These are phyloP conservation scores for Pythium myriotylum DNA, from an alignment of 352 stramenopile species.

Conservation along the genomic window DNA sequence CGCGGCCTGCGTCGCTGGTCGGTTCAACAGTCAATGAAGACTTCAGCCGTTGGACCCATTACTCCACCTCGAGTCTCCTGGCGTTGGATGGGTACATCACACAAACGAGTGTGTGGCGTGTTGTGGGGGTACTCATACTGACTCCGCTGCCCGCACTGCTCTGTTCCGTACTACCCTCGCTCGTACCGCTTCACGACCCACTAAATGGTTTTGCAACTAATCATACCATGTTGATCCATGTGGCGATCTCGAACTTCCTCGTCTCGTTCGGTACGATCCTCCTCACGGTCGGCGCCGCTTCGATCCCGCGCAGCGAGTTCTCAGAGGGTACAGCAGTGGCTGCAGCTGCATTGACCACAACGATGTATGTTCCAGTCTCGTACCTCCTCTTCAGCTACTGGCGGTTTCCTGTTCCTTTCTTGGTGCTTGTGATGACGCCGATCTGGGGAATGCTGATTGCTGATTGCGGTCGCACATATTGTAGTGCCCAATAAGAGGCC, in stretches of 20 bases:
- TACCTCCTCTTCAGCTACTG: neutral
- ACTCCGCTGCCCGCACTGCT: constrained; percentile 1
- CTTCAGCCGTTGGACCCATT: too few species aligned
- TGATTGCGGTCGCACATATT: neutral
- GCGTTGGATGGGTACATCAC: too few species aligned
- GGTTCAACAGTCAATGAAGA: too few species aligned
- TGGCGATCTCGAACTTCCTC: neutral
- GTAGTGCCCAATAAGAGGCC: neutral
- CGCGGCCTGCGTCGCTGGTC: too few species aligned
- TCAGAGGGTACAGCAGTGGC: neutral
- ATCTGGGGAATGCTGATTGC: neutral
- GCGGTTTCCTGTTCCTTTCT: constrained; percentile 8
- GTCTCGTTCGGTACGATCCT: constrained; percentile 8
- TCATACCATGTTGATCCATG: neutral
- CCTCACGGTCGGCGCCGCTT: constrained; percentile 1
- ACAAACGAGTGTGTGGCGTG: neutral
- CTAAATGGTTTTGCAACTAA: neutral
- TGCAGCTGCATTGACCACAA: neutral
- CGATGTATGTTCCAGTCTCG: neutral
- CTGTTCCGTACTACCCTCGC: neutral
- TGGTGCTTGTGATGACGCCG: neutral
- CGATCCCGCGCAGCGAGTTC: neutral
- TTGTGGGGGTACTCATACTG: constrained; percentile 2
- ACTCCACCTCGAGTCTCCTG: too few species aligned
- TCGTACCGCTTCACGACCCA: neutral